These are phyloP conservation scores for Pseudogymnoascus sp. DNA, from an alignment of 2,329 filamentous ascomycete species.

Conservation along the genomic window DNA sequence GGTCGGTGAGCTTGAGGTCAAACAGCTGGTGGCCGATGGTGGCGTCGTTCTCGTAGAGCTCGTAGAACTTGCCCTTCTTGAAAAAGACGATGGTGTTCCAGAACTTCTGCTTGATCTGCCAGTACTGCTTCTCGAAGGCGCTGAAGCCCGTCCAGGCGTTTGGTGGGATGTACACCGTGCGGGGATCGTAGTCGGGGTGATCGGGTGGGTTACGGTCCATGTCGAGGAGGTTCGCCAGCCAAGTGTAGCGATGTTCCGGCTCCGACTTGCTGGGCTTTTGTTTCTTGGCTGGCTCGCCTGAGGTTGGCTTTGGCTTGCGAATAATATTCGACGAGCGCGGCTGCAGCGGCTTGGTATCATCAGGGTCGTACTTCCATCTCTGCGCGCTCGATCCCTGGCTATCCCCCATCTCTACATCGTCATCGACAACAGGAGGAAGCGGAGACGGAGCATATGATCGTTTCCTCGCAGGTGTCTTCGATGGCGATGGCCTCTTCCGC, in stretches of 20 bases:
- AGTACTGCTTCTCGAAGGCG: constrained; percentile 95
- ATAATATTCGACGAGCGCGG: constrained; percentile 34
- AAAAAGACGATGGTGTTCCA: constrained; percentile 99
- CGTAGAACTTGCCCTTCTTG: constrained; percentile 99
- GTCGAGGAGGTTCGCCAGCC: constrained; percentile 80
- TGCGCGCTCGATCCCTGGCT: constrained; percentile 63
- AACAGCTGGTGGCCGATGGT: constrained; percentile 95
- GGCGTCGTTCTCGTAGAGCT: constrained; percentile 95
- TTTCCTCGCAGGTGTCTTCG: constrained; percentile 49
- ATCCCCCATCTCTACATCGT: constrained; percentile 39
- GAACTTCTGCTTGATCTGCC: constrained; percentile 97
- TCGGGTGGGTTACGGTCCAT: constrained; percentile 70
- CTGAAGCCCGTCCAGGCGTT: constrained; percentile 75
- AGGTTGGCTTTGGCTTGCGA: constrained; percentile 26
- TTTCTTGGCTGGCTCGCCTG: constrained; percentile 26
- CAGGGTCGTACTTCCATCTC: constrained; percentile 70
- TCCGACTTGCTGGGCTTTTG: constrained; percentile 67
- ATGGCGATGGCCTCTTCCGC: constrained; percentile 47
- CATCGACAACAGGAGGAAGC: constrained; percentile 29
- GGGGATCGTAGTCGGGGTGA: constrained; percentile 83
- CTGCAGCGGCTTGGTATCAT: constrained; percentile 43
- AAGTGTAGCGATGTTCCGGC: constrained; percentile 78
- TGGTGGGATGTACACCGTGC: constrained; percentile 84
- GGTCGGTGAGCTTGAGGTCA: constrained; percentile 92
- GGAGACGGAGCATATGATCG: constrained; percentile 48